Percentiles rank a stretch among this genome's conserved stretches.
phyloP scores from a whole-genome alignment of 805 yeast genomes.

The Metschnikowia bowlesiae region DNA sequence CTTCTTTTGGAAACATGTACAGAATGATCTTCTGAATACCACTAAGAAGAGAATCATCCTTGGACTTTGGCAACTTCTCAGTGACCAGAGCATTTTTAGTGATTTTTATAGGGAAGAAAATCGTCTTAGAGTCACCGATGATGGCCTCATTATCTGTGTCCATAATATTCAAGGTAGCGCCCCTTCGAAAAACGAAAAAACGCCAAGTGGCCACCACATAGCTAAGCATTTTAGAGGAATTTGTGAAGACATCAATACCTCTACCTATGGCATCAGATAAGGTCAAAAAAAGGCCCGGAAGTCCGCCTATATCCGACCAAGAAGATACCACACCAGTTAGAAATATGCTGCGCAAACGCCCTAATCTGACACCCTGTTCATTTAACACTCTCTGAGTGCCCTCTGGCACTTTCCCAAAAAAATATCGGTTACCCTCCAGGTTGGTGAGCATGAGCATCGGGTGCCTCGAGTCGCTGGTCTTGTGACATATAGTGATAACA shows the following conservation, averaged over 20 bases:
- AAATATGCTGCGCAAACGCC: constrained; percentile 61
- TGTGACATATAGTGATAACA: constrained; percentile 50
- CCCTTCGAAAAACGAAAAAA: constrained; percentile 77
- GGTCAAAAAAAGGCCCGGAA: constrained; percentile 85
- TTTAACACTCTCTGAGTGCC: constrained; percentile 77
- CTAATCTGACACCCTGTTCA: constrained; percentile 53
- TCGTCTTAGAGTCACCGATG: constrained; percentile 34
- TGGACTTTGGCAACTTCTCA: background rate
- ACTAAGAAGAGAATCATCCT: background rate
- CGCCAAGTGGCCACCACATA: constrained; percentile 79
- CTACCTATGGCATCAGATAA: constrained; percentile 72
- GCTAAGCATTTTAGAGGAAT: constrained; percentile 26
- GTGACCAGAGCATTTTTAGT: constrained; percentile 2
- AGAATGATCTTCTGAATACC: constrained; percentile 37
- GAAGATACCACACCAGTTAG: constrained; percentile 65
- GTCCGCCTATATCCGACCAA: constrained; percentile 85
- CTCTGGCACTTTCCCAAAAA: constrained; percentile 80
- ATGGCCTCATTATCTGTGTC: constrained; percentile 28
- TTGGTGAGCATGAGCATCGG: constrained; percentile 53
- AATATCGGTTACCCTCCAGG: constrained; percentile 48
- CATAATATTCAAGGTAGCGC: constrained; percentile 45
- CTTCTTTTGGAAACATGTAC: constrained; percentile 56
- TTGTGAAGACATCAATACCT: constrained; percentile 49
- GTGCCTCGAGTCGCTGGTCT: constrained; percentile 49
- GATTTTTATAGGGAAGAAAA: constrained; percentile 36